Percentiles rank a stretch among this genome's conserved stretches.
Evolutionary conservation across 306 rosid species (phyloP).

Genomic region (Arachis stenosperma): DNA sequence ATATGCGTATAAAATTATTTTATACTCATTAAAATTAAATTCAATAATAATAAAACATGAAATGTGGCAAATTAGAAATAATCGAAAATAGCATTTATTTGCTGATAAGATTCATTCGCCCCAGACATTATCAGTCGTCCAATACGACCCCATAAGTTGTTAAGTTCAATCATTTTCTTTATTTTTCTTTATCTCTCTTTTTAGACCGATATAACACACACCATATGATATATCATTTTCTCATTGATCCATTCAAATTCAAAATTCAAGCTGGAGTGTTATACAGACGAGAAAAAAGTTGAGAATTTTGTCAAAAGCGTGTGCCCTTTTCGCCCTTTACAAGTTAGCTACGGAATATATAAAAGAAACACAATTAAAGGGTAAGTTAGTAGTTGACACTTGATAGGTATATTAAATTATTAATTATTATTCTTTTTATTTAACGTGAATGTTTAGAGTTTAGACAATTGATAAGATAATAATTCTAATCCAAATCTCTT

Average conservation of each 20-base stretch:
- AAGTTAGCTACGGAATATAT: background rate
- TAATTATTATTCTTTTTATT: background rate
- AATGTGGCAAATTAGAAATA: background rate
- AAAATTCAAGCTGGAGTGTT: background rate
- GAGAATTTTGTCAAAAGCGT: background rate
- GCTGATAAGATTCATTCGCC: slow-evolving; percentile 6
- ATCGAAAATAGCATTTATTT: background rate
- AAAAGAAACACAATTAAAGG: background rate
- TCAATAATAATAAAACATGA: background rate
- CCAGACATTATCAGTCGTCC: background rate
- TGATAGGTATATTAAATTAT: background rate
- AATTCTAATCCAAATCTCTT: background rate
- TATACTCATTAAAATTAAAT: no score
- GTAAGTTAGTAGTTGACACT: background rate
- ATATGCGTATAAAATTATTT: no score
- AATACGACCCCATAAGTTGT: slow-evolving; percentile 14
- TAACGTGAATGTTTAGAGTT: background rate
- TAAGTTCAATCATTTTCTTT: slow-evolving; percentile 16
- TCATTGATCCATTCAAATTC: background rate
- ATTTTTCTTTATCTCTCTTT: background rate
- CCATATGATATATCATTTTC: slow-evolving; percentile 14
- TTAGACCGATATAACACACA: background rate
- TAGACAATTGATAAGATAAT: background rate
- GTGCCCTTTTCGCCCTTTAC: background rate
- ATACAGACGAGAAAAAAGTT: background rate